Evolutionary conservation across 768 basidiomycete species (phyloP).

Genomic region (Auriculariales sp.): DNA sequence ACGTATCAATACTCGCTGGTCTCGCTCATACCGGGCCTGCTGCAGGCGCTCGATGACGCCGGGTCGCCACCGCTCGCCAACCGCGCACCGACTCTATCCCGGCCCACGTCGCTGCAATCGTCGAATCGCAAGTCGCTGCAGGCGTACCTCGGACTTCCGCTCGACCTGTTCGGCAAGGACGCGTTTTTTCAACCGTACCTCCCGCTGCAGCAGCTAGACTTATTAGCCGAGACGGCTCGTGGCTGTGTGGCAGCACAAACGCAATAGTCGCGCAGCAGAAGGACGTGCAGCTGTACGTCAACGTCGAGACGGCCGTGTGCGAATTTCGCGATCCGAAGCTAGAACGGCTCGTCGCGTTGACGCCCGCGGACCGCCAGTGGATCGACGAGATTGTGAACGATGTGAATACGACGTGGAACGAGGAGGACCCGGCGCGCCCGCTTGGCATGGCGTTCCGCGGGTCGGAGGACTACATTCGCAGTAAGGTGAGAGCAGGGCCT

Average conservation of each 20-base stretch:
- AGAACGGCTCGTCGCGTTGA: slow-evolving; percentile 65
- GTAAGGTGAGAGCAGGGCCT: slow-evolving; percentile 36
- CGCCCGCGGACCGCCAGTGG: slow-evolving; percentile 92
- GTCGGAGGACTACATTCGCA: slow-evolving; percentile 86
- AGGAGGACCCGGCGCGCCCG: slow-evolving; percentile 40
- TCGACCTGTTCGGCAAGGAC: slow-evolving; percentile 90
- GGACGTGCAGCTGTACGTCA: slow-evolving; percentile 81
- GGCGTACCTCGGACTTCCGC: slow-evolving; percentile 82
- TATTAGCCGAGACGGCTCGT: slow-evolving; percentile 68
- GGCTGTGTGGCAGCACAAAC: slow-evolving; percentile 93
- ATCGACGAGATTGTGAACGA: slow-evolving; percentile 88
- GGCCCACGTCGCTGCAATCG: slow-evolving; percentile 70
- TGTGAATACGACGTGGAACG: slow-evolving; percentile 70
- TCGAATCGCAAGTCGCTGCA: slow-evolving; percentile 85
- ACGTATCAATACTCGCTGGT: slow-evolving; percentile 97
- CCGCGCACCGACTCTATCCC: slow-evolving; percentile 45
- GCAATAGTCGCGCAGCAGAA: slow-evolving; percentile 87
- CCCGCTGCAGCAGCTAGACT: slow-evolving; percentile 87
- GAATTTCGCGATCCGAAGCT: slow-evolving; percentile 77
- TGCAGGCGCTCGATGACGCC: slow-evolving; percentile 82
- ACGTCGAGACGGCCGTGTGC: slow-evolving; percentile 76
- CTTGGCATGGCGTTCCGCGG: slow-evolving; percentile 71
- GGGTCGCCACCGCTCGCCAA: slow-evolving; percentile 69
- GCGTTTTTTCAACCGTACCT: slow-evolving; percentile 97
- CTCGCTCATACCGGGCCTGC: slow-evolving; percentile 77